A percentile compares a stretch with the other conserved stretches of the same genome.
Conservation (phyloP, 2,329 filamentous ascomycete species). For the Zasmidium cellare region DNA sequence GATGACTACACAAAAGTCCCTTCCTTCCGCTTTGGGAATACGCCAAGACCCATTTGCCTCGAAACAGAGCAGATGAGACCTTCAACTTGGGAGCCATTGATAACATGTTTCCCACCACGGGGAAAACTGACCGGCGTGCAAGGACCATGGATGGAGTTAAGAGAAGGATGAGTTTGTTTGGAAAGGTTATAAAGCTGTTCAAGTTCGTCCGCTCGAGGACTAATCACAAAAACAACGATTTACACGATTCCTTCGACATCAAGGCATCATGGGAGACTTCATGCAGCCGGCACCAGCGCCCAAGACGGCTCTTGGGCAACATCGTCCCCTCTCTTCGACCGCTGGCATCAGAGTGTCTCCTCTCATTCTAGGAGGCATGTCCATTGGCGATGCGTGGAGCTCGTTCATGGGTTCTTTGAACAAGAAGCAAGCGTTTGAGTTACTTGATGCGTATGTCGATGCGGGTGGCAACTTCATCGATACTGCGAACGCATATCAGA, state of each 20-base stretch:
- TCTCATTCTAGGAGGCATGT: slow-evolving; percentile 56
- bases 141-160: too few relatives aligned
- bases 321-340: slow-evolving; percentile 51
- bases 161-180: too few relatives aligned
- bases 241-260: neutral
- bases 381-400: slow-evolving; percentile 53
- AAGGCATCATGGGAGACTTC: slow-evolving; percentile 9
- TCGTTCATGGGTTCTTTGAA: slow-evolving; percentile 32
- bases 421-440: slow-evolving; percentile 33
- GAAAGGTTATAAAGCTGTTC: too few relatives aligned
- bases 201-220: too few relatives aligned
- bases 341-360: slow-evolving; percentile 54
- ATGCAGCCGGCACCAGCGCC: slow-evolving; percentile 24
- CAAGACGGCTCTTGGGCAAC: slow-evolving; percentile 20
- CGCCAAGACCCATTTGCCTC: neutral
- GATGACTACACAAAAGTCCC: neutral
- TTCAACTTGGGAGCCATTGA: too few relatives aligned
- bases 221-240: neutral
- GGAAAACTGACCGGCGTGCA: too few relatives aligned
- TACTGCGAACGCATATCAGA: slow-evolving; percentile 41
- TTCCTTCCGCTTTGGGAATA: neutral
- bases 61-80: too few relatives aligned
- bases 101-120: too few relatives aligned
- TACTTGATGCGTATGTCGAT: slow-evolving; percentile 35
- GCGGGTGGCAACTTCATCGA: slow-evolving; percentile 43